Evolutionary conservation across 1,139 yeast genomes (phyloP).

Genomic region (Debaryomyces fabryi): DNA sequence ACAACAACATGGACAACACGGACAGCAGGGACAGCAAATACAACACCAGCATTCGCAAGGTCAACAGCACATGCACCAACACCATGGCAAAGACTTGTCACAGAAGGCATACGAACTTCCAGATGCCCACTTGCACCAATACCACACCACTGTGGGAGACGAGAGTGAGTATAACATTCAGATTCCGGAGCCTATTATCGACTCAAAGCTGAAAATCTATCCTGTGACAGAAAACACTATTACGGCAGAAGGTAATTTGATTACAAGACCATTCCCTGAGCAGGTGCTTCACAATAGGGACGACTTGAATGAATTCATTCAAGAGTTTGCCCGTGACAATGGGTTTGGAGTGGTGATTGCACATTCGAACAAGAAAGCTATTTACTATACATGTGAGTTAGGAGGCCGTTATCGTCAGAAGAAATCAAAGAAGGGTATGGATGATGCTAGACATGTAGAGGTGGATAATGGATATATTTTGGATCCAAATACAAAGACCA

Average conservation of each 20-base stretch:
- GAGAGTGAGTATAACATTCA: slow-evolving; percentile 51
- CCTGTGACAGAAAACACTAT: slow-evolving; percentile 52
- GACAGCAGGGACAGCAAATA: slow-evolving; percentile 22
- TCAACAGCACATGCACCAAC: slow-evolving; percentile 13
- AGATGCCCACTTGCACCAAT: slow-evolving; percentile 20
- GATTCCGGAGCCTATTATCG: slow-evolving; percentile 52
- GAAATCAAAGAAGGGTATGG: slow-evolving; percentile 41
- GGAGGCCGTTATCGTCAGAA: slow-evolving; percentile 62
- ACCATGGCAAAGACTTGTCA: slow-evolving; percentile 9
- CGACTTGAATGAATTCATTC: slow-evolving; percentile 56
- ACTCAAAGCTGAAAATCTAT: slow-evolving; percentile 47
- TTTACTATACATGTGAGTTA: slow-evolving; percentile 62
- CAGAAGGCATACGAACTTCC: slow-evolving; percentile 18
- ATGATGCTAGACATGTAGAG: slow-evolving; percentile 25
- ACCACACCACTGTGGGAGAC: slow-evolving; percentile 29
- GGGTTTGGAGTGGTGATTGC: slow-evolving; percentile 65
- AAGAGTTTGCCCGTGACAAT: slow-evolving; percentile 59
- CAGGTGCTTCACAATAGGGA: slow-evolving; percentile 54
- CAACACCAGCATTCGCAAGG: slow-evolving; percentile 15
- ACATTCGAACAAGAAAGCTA: slow-evolving; percentile 60
- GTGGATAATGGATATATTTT: slow-evolving; percentile 41
- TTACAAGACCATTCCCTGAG: slow-evolving; percentile 58
- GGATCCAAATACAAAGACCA: slow-evolving; percentile 51
- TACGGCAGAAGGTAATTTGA: slow-evolving; percentile 53
- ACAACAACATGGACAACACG: slow-evolving; percentile 22